These are phyloP conservation scores for Talaromyces liani DNA, from an alignment of 495 filamentous ascomycete species.

Conservation along the genomic window DNA sequence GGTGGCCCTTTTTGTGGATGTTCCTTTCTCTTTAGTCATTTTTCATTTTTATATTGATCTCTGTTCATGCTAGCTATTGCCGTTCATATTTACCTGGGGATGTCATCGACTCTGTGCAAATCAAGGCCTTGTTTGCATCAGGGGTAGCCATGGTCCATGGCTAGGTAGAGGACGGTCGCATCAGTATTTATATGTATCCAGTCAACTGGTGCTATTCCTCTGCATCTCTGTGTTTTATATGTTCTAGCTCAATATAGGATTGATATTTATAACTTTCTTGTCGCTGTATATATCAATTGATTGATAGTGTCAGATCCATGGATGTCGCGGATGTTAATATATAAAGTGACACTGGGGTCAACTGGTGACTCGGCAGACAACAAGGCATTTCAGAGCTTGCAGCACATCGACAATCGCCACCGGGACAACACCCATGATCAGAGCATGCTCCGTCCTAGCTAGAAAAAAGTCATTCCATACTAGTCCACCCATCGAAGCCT, in stretches of 20 bases:
- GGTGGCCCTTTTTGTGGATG: conserved; percentile 6
- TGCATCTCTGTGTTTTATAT: background rate
- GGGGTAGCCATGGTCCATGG: background rate
- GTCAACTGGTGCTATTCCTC: background rate
- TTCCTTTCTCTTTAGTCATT: conserved; percentile 3
- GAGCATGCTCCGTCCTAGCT: background rate
- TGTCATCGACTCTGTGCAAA: background rate
- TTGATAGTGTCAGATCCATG: no score
- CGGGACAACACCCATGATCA: no score
- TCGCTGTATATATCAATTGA: background rate
- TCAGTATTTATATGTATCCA: background rate
- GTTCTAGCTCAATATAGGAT: background rate
- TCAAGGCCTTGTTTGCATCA: background rate
- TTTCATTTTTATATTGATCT: background rate
- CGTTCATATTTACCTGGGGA: background rate
- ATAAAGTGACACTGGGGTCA: background rate
- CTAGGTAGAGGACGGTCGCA: background rate
- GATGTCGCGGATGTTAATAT: background rate
- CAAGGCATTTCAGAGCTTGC: no score
- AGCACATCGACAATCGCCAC: no score
- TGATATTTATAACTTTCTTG: background rate
- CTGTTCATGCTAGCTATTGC: background rate
- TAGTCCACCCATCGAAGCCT: background rate
- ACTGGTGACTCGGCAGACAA: no score
- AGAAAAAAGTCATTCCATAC: background rate